Evolutionary conservation across 345 rosid species (phyloP), one percentile per base, ranked within the genome.

Genomic region (Salix exigua): DNA sequence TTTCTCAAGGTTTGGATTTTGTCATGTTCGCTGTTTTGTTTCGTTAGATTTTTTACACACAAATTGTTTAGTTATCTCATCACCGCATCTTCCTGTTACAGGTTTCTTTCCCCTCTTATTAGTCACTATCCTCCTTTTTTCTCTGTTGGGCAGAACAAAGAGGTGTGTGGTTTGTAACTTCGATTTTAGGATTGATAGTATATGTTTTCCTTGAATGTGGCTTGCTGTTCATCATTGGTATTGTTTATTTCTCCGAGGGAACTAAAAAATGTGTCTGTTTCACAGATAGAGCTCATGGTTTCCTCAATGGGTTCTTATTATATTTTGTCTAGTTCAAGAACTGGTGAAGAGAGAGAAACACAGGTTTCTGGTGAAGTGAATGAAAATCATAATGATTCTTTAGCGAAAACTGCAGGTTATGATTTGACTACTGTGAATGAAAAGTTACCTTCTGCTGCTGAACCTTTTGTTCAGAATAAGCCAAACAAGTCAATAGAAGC

Each of bases 221-320:
- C 50, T 4, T 7, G 4, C 71, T 61, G 3, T 17, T 38, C 2
- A 26, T 38, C 81, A 35, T 55, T 71, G 64, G 38, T 74, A 35
- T 75, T 74, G 63, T 19, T 66, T 70, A 35, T 80, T 21, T 80
- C 21, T 26, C 81, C 65, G 68, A 68, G 74, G 71, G 61, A 78
- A 23, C 77, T 66, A 51, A 73, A 18, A 46, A 5, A 69, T 74
- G 44, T 78, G 16, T 70, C 50, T 83, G 51, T 73, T 75, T 79
- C 78, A 75, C 93, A 96, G 99, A 85, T 93, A 62, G 91, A 85
- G 46, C 75, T 68, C 65, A 86, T 91, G 94, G 38, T 71, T 70
- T 76, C 80, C 19, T 78, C 85, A 42, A 23, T 86, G 71, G 79
- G 77, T 50, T 78, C 79, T 50, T 73, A 81, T 66, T 73, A 78